phyloP scores from a whole-genome alignment of 2,329 filamentous ascomycete species.

The Claviceps arundinis region DNA sequence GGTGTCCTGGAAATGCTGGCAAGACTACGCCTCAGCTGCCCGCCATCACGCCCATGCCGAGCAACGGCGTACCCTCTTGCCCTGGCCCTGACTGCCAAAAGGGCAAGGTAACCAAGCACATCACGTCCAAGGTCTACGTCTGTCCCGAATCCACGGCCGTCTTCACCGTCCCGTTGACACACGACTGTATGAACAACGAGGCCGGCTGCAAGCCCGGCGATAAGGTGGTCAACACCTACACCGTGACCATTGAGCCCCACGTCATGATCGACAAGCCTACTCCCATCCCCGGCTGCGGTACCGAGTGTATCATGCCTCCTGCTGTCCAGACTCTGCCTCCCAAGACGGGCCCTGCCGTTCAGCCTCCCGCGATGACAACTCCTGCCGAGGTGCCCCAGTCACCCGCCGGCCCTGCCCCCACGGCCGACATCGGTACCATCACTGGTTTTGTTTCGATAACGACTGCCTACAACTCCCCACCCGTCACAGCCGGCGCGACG shows the following conservation, averaged over 20 bases:
- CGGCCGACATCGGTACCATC: neutral
- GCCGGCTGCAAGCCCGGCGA: constrained; percentile 15
- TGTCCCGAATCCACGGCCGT: constrained; percentile 14
- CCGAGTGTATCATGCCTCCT: constrained; percentile 8
- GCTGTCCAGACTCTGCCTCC: constrained; percentile 6
- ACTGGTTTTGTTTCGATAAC: neutral
- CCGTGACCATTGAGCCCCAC: constrained; percentile 15
- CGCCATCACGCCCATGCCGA: neutral
- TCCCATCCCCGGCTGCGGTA: constrained; percentile 10
- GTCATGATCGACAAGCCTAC: constrained; percentile 13
- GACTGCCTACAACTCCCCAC: constrained; percentile 6
- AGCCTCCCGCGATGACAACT: neutral
- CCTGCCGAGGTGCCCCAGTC: neutral
- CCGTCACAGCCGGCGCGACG: constrained; percentile 10
- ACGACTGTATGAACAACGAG: constrained; percentile 15
- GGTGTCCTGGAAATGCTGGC: constrained; percentile 19
- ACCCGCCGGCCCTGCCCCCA: neutral
- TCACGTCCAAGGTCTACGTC: constrained; percentile 11
- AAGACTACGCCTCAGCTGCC: neutral
- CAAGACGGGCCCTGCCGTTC: neutral
- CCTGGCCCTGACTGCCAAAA: constrained; percentile 27
- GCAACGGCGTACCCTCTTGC: constrained; percentile 43
- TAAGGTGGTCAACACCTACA: constrained; percentile 10
- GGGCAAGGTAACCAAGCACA: constrained; percentile 12
- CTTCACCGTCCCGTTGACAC: constrained; percentile 17